phyloP scores from a whole-genome alignment of 345 rosid species.

The Lepidium africanum region DNA sequence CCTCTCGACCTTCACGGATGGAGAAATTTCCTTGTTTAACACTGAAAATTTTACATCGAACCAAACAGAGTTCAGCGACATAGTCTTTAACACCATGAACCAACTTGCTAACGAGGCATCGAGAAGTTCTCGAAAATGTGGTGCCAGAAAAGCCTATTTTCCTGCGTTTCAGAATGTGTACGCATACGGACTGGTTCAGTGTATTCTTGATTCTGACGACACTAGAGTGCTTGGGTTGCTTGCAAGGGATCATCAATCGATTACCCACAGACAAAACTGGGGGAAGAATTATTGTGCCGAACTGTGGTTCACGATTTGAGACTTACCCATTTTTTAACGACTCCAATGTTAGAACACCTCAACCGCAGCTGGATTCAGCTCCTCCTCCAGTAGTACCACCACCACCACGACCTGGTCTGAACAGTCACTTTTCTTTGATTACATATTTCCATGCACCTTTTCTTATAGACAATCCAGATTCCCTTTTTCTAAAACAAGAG shows the following conservation, averaged over 20 bases:
- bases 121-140: conserved; percentile 15
- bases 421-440: neutral
- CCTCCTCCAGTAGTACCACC: neutral
- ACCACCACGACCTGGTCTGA: neutral
- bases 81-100: neutral
- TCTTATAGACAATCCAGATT: neutral
- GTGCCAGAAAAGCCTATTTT: neutral
- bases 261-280: conserved; percentile 14
- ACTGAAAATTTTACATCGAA: neutral
- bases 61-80: neutral
- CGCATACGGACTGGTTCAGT: conserved; percentile 41
- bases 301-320: conserved; percentile 34
- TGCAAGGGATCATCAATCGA: neutral
- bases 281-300: conserved; percentile 6
- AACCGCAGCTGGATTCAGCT: no score
- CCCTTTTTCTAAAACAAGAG: neutral
- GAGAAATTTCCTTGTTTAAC: neutral
- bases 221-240: conserved; percentile 18
- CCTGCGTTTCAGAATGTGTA: neutral
- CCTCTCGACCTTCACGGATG: neutral
- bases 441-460: neutral
- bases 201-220: conserved; percentile 38
- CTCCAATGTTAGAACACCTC: neutral
- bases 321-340: conserved; percentile 19
- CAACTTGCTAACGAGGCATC: neutral